These are phyloP conservation scores for Amphibolis antarctica DNA, from an alignment of 106 monocot species.

Conservation along the genomic window DNA sequence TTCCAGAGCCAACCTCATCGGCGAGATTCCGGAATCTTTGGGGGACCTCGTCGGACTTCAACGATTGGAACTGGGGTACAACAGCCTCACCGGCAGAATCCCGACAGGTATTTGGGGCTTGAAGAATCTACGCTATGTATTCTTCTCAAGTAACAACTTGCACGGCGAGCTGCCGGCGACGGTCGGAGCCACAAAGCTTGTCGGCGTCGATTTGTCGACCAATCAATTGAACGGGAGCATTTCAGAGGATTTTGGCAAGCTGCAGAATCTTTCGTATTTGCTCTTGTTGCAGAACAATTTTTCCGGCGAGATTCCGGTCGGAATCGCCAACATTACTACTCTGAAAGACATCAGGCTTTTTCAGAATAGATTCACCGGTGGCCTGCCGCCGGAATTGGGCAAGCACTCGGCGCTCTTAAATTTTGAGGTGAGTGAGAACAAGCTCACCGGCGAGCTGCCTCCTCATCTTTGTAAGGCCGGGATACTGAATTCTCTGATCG, in stretches of 20 bases:
- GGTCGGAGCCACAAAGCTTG: constrained; percentile 6
- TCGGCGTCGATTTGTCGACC: constrained; percentile 14
- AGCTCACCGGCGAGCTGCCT: constrained; percentile 43
- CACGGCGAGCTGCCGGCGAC: constrained; percentile 2
- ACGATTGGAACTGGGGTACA: constrained; percentile 24
- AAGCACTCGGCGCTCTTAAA: constrained; percentile 19
- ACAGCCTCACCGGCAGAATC: constrained; percentile 33
- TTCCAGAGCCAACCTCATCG: constrained; percentile 16
- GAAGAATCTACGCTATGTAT: constrained; percentile 31
- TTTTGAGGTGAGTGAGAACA: constrained; percentile 42
- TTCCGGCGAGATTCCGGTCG: constrained; percentile 18
- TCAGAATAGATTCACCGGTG: constrained; percentile 16
- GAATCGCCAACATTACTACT: constrained; percentile 7
- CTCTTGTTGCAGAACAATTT: constrained; percentile 18
- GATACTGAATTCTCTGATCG: constrained; percentile 13
- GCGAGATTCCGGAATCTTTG: constrained; percentile 33
- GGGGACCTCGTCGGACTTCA: constrained; percentile 23
- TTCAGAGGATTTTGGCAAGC: constrained; percentile 13
- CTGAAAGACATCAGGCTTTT: constrained; percentile 18
- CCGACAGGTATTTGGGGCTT: constrained; percentile 38
- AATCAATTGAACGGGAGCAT: constrained; percentile 23
- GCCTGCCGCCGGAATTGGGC: constrained; percentile 24
- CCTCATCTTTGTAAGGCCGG: constrained; percentile 23
- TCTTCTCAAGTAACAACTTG: constrained; percentile 20
- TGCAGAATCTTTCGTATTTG: constrained; percentile 3